Evolutionary conservation across 331 rosid genomes (phyloP).

Genomic region (Phaseolus coccineus): DNA sequence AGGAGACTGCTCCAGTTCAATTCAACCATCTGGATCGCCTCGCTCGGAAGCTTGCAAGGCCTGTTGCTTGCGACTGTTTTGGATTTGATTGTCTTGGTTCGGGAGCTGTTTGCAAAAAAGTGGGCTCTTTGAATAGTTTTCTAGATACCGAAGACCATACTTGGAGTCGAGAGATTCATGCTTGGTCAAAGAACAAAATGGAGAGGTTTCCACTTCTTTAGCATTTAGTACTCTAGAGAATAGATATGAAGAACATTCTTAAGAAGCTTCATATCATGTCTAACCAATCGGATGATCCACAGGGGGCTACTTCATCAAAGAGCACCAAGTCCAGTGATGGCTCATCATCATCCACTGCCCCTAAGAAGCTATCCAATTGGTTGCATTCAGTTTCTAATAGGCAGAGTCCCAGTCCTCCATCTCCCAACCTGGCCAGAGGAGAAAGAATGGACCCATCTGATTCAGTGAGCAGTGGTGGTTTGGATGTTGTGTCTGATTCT

Average conservation of each 20-base stretch:
- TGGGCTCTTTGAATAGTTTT: conserved; percentile 54
- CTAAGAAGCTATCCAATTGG: conserved; percentile 75
- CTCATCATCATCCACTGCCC: conserved; percentile 53
- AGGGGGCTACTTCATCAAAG: conserved; percentile 72
- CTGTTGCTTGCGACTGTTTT: conserved; percentile 52
- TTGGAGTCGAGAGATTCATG: conserved; percentile 64
- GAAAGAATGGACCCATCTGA: conserved; percentile 68
- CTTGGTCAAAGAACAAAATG: conserved; percentile 76
- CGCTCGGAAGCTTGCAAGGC: conserved; percentile 46
- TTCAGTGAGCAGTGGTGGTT: conserved; percentile 61
- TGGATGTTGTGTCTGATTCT: conserved; percentile 64
- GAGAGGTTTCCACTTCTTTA: conserved; percentile 68
- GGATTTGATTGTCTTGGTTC: conserved; percentile 53
- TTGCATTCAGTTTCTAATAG: conserved; percentile 76
- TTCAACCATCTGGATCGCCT: conserved; percentile 59
- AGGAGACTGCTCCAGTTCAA: conserved; percentile 48
- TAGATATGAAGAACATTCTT: conserved; percentile 88
- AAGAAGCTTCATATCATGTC: conserved; percentile 94
- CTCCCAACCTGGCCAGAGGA: conserved; percentile 57
- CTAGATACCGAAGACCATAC: conserved; percentile 29
- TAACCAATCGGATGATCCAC: conserved; percentile 69
- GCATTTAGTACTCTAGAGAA: conserved; percentile 51
- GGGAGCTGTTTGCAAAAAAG: conserved; percentile 47
- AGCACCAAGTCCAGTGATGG: conserved; percentile 60
- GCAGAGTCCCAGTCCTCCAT: conserved; percentile 70